Base-by-base conservation (phyloP, 768 basidiomycete species). In the Grammothele lineata region DNA sequence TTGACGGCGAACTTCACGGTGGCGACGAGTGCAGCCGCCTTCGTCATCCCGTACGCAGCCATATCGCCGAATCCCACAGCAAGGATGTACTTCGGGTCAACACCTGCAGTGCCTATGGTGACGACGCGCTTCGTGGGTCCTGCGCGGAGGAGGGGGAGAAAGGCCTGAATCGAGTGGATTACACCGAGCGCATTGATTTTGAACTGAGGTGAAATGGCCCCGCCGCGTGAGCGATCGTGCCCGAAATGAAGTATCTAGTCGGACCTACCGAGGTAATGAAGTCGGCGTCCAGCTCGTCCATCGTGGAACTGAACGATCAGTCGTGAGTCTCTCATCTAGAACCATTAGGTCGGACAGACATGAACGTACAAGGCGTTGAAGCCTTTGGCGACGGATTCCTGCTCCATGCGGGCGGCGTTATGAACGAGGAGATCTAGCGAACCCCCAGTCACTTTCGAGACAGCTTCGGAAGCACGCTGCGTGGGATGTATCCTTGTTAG, bases 1-100 rank as follows among this genome's bases (percentile, higher is more conserved):
- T 57, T 34, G 8, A 52, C 55, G 3, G 70, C 68, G 46, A 70
- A 72, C 48, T 72, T 72, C 14, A 59, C 62, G 9, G 64, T 53
- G n/a, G 59, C 66, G 60, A 72, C 62, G 44, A 69, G 65, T 6
- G 62, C 26, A 2, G 66, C 70, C 2, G 65, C 62, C 57, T 73
- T 72, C 26, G 69, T 61, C n/a, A 66, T 58, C 24, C 56, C 48
- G 58, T 73, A 73, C 17, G 67, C 50, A 1, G 53, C 50, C n/a
- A 38, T 18, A 15, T 15, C 45, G 5, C 27, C 19, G 12, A 46
- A 33, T 3, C 52, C 55, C 11, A 45, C 12, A 9, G 14, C 3
- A 10, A 63, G 30, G 1, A 57, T 59, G 18, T 63, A 30, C 4
- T 66, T 62, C 4, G 47, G 33, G 44, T 68, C 65, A 9, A 52